Evolutionary conservation across 805 yeast species (phyloP).

Genomic region (Ogataea degrootiae): DNA sequence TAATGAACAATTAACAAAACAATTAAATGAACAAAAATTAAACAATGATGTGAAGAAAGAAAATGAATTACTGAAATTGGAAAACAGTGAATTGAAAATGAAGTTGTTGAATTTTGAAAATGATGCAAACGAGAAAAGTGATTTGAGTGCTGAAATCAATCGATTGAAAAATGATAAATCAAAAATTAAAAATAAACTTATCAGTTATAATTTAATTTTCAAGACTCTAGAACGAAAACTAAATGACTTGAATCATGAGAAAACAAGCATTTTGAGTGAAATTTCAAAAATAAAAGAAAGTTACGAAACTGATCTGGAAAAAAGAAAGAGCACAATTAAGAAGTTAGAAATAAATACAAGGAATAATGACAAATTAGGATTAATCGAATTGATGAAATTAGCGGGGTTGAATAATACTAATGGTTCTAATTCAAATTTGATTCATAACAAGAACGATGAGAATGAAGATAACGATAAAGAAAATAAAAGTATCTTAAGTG

Average conservation of each 20-base stretch:
- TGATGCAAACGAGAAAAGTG: constrained; percentile 3
- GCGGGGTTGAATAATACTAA: too few relatives aligned
- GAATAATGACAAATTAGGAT: too few relatives aligned
- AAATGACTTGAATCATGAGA: neutral
- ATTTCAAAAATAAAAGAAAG: too few relatives aligned
- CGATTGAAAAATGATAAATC: constrained; percentile 7
- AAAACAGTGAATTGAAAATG: neutral
- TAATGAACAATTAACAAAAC: neutral
- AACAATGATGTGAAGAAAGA: neutral
- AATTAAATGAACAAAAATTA: neutral
- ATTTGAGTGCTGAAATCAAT: constrained; percentile 4
- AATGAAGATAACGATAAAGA: too few relatives aligned
- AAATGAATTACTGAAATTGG: neutral
- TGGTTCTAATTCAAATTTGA: too few relatives aligned
- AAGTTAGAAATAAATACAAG: too few relatives aligned
- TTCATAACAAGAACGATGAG: too few relatives aligned
- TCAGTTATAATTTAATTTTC: neutral
- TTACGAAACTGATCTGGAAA: too few relatives aligned
- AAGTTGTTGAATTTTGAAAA: neutral
- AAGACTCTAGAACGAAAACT: neutral
- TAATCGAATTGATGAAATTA: too few relatives aligned
- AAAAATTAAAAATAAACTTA: constrained; percentile 7
- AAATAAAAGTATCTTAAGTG: too few relatives aligned
- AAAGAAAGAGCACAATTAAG: too few relatives aligned
- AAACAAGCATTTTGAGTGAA: neutral